Base-by-base conservation (phyloP, 495 filamentous ascomycete genomes). In the Cercophora newfieldiana region DNA sequence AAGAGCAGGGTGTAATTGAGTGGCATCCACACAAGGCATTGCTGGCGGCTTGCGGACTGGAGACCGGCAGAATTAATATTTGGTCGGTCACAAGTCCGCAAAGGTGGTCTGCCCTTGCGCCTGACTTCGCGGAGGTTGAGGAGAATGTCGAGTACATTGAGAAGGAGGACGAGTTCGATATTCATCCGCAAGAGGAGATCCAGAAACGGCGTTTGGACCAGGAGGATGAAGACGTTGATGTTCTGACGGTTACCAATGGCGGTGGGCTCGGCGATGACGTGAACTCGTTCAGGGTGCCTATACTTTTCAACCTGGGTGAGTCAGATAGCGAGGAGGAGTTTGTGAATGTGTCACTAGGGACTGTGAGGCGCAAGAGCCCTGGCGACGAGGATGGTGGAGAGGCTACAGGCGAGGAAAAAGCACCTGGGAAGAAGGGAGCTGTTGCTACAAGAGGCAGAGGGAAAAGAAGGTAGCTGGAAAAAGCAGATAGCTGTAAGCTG, bases 61-160 rank as follows among this genome's bases (percentile, higher is more conserved):
- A 98, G 74, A 89, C 89, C 0, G 95, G 95, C 0, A 86, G 89
- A 63, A 89, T 98, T 29, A 95, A 96, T 76, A 88, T 94, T 14
- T 99, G 96, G 96, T 91, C 91, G 21, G 93, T 96, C 57, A 88
- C 91, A 28, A 91, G 89, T 19, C 93, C 93, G 1, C 95, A 99
- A 72, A 89, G 93, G 65, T 99, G 95, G 95, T 96, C 93, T 29
- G 94, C 95, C 0, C 86, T 99, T 8, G 95, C 95, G 7, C 95
- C 95, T 0, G 95, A 99, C 76, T 99, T 99, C 74, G 91, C 86
- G 33, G 95, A 99, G 76, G 92, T 99, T 10, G 95, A 99, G 79
- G 96, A 98, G 77, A 98, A 98, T 65, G 92, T 97, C 12, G 93
- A 97, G 77, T 98, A 98, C 72, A 84, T 94, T 44, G 95, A 99